Evolutionary conservation across 257 asterid genomes (phyloP).

Genomic region (Solanum pimpinellifolium): DNA sequence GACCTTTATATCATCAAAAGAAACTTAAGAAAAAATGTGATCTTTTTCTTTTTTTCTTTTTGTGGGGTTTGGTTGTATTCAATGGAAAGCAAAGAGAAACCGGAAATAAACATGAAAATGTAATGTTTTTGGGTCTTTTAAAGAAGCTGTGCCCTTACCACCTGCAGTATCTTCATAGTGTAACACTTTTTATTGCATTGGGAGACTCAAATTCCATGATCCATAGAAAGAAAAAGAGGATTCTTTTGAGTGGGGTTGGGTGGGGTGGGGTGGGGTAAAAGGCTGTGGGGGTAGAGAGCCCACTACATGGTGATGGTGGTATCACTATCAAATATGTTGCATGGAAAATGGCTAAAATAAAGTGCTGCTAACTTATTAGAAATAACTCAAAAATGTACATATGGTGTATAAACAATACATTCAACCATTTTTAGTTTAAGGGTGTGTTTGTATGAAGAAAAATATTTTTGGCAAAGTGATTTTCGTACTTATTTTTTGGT

Average conservation of each 20-base stretch:
- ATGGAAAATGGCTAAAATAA: neutral
- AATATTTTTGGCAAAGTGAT: neutral
- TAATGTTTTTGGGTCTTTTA: conserved; percentile 10
- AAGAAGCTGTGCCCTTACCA: conserved; percentile 8
- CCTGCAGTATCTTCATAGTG: conserved; percentile 8
- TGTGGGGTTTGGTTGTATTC: neutral
- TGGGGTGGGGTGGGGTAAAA: conserved; percentile 1
- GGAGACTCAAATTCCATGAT: conserved; percentile 58
- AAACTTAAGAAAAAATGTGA: neutral
- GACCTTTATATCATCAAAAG: neutral
- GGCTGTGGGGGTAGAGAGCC: conserved; percentile 4
- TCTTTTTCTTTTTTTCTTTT: neutral
- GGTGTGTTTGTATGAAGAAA: neutral
- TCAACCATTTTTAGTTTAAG: neutral
- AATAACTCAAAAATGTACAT: neutral
- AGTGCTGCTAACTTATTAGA: neutral
- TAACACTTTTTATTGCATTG: conserved; percentile 22
- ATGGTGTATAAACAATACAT: neutral
- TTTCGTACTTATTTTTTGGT: neutral
- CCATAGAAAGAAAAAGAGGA: conserved; percentile 10
- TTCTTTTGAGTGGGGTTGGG: neutral
- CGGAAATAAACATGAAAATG: conserved; percentile 8
- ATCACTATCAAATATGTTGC: conserved; percentile 44
- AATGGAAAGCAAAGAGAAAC: conserved; percentile 1
- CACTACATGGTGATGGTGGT: conserved; percentile 21